phyloP scores from a whole-genome alignment of 805 yeast genomes.

The Nakazawaea laoshanensis region DNA sequence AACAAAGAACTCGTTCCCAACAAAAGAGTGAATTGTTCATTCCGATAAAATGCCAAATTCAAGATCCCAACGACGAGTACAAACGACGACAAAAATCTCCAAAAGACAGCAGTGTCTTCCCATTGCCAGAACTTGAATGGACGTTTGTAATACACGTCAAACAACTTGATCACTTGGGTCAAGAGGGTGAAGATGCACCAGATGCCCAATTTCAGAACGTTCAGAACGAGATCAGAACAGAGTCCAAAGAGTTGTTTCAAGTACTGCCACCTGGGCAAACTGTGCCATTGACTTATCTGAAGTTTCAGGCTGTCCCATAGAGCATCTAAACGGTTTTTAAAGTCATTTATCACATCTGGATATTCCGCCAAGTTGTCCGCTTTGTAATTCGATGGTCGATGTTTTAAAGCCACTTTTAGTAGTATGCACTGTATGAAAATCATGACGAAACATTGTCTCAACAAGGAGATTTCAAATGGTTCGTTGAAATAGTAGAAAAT shows the following conservation, averaged over 20 bases:
- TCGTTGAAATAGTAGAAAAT: conserved; percentile 70
- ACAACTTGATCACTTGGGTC: conserved; percentile 42
- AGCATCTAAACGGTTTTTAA: conserved; percentile 20
- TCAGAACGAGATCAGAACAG: not conserved
- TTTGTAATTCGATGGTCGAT: conserved; percentile 38
- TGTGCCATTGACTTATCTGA: conserved; percentile 1
- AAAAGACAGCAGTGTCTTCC: conserved; percentile 49
- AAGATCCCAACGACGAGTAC: conserved; percentile 12
- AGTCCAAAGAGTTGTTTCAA: not conserved
- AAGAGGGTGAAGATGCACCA: conserved; percentile 15
- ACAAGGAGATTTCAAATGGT: conserved; percentile 73
- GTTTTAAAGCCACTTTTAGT: conserved; percentile 52
- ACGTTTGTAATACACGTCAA: conserved; percentile 62
- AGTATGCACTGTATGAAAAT: conserved; percentile 65
- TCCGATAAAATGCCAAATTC: conserved; percentile 16
- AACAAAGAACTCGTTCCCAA: conserved; percentile 36
- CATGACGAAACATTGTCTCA: conserved; percentile 81
- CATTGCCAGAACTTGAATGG: conserved; percentile 83
- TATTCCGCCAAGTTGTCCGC: conserved; percentile 26
- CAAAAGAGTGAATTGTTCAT: conserved; percentile 19
- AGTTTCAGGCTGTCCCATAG: conserved; percentile 15
- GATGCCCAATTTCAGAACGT: conserved; percentile 11
- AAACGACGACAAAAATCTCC: conserved; percentile 52
- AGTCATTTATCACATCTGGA: conserved; percentile 16
- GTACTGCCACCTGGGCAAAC: conserved; percentile 1